Conservation (phyloP, 768 basidiomycete species). For the Harrya chromipes region DNA sequence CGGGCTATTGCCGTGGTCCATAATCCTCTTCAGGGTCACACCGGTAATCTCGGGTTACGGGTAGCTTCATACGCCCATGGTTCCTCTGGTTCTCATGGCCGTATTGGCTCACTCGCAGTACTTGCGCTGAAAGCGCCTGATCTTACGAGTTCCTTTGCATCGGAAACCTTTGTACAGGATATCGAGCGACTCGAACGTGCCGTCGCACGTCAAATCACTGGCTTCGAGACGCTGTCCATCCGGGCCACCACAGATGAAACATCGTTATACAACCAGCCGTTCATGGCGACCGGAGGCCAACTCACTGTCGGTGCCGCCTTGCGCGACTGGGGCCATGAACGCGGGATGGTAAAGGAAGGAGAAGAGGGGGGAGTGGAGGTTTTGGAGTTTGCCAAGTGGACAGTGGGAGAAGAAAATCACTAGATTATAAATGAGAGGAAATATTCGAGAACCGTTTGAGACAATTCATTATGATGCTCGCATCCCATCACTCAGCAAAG, state of each 20-base stretch:
- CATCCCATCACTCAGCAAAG: background rate
- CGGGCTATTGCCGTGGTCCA: slow-evolving; percentile 49
- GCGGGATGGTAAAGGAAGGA: slow-evolving; percentile 38
- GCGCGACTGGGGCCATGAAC: slow-evolving; percentile 50
- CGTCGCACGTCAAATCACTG: slow-evolving; percentile 81
- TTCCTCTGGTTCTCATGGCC: slow-evolving; percentile 48
- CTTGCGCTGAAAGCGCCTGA: slow-evolving; percentile 50
- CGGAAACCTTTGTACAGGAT: slow-evolving; percentile 51
- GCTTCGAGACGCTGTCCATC: slow-evolving; percentile 67
- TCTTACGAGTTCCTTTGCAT: slow-evolving; percentile 42
- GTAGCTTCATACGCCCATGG: slow-evolving; percentile 64
- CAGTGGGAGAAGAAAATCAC: slow-evolving; percentile 45
- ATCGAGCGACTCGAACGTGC: slow-evolving; percentile 65
- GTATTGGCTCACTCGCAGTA: slow-evolving; percentile 56
- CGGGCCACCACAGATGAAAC: slow-evolving; percentile 40
- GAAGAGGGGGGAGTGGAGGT: slow-evolving; percentile 35
- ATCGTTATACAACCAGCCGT: slow-evolving; percentile 68
- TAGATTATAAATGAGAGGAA: background rate
- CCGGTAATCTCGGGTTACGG: slow-evolving; percentile 40
- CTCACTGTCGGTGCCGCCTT: slow-evolving; percentile 36
- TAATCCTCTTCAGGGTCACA: slow-evolving; percentile 35
- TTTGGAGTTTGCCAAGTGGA: slow-evolving; percentile 62
- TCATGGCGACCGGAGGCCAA: slow-evolving; percentile 69
- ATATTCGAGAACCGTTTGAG: too few relatives aligned
- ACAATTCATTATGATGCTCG: too few relatives aligned